Evolutionary conservation across 2,329 filamentous ascomycete species (phyloP), one percentile per base, ranked within the genome.

Genomic region (Scleromitrula shiraiana): DNA sequence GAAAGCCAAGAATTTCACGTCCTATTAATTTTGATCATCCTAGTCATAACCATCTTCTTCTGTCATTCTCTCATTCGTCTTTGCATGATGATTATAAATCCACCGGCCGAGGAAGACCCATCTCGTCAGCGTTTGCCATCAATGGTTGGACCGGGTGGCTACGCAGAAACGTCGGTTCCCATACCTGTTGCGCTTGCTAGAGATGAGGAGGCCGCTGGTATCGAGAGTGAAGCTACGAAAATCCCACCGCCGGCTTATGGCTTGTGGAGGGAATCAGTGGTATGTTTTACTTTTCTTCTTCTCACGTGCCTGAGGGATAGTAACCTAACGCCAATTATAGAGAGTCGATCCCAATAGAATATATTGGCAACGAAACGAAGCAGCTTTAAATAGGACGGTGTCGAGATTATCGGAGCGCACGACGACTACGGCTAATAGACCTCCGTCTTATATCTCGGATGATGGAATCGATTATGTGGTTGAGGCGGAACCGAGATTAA

Each of bases 211-310:
- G 76, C 78, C 15, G 75, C 70, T 2, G 77, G 75, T 3, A 64
- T 73, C 45, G 73, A 77, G 49, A 76, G 71, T 42, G 75, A 79
- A 50, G 68, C 75, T 0, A 68, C 69, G 35, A 80, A 81, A 57
- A 55, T 74, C 17, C 78, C 81, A 7, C 89, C 90, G 4, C 89
- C 90, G 0, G 88, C 88, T 2, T 95, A 95, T 62, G 89, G 89
- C 0, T 69, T 88, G 1, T 94, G 88, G 86, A 75, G 88, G 44
- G 82, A 83, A 64, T 91, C 84, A 60, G 86, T 93, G 66, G 83
- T 87, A 75, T 65, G 82, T 15, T 15, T 37, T 20, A 3, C 10
- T 22, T 17, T n/a, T 41, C 41, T 7, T 33, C 30, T 33, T n/a
- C n/a, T 17, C n/a, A n/a, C n/a, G n/a, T n/a, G n/a, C n/a, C n/a